Conservation (phyloP, 768 basidiomycete species). For the Rhizopogon roseolus region DNA sequence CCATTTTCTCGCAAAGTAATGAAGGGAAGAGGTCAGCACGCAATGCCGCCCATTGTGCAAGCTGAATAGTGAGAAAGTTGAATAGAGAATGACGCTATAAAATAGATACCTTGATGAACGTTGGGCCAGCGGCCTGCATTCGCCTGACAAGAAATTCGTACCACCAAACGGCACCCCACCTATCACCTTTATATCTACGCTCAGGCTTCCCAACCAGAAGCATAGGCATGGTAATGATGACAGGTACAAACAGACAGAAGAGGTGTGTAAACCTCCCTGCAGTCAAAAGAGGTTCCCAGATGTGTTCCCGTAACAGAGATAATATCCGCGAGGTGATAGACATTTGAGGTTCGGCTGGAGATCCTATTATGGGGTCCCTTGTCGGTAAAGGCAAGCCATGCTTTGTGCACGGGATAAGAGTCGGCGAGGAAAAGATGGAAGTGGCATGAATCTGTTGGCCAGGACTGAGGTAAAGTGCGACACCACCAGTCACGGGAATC, state of each 20-base stretch:
- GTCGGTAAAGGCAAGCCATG: conserved; percentile 5
- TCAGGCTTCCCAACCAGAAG: conserved; percentile 62
- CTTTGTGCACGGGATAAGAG: conserved; percentile 39
- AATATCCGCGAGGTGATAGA: conserved; percentile 41
- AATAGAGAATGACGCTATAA: conserved; percentile 1
- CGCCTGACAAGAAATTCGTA: conserved; percentile 80
- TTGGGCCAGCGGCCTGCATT: conserved; percentile 95
- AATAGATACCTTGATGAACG: conserved; percentile 82
- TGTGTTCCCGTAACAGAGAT: conserved; percentile 44
- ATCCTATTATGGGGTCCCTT: conserved; percentile 43
- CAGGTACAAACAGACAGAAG: conserved; percentile 80
- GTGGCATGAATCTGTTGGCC: conserved; percentile 36
- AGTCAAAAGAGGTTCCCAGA: conserved; percentile 87
- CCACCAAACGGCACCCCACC: conserved; percentile 98
- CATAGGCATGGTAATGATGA: conserved; percentile 81
- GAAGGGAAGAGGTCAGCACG: conserved; percentile 91
- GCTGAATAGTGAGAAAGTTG: conserved; percentile 35
- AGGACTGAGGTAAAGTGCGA: conserved; percentile 45
- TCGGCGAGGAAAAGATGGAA: conserved; percentile 46
- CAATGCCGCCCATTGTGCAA: conserved; percentile 98
- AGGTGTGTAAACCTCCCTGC: conserved; percentile 80
- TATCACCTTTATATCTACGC: conserved; percentile 58
- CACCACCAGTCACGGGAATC: conserved; percentile 51
- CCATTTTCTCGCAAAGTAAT: conserved; percentile 77
- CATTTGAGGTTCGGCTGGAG: conserved; percentile 60